phyloP scores from a whole-genome alignment of 1,284 basidiomycete species.

The Phaffia rhodozyma region DNA sequence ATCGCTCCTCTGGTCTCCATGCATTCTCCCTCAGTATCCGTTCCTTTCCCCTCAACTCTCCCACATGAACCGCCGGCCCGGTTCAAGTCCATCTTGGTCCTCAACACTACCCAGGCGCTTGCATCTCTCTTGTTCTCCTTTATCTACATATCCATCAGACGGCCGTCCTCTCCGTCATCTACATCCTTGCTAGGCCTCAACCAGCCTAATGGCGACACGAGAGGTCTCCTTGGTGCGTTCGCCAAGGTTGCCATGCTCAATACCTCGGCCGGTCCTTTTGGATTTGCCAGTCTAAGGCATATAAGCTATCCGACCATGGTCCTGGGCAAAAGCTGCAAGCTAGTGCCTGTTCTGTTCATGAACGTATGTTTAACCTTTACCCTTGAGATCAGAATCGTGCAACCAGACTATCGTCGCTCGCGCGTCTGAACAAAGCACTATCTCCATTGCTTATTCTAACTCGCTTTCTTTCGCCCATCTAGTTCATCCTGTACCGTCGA shows the following conservation, averaged over 20 bases:
- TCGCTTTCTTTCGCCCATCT: background rate
- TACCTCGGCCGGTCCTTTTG: slow-evolving; percentile 83
- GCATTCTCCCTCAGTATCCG: slow-evolving; percentile 48
- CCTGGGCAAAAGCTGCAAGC: slow-evolving; percentile 96
- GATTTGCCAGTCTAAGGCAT: slow-evolving; percentile 84
- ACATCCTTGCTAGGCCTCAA: background rate
- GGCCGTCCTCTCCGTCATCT: slow-evolving; percentile 23
- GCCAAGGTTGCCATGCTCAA: slow-evolving; percentile 75
- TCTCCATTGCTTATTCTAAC: background rate
- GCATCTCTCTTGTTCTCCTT: slow-evolving; percentile 68
- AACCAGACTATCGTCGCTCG: no score
- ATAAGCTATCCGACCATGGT: slow-evolving; percentile 99
- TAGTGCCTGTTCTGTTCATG: slow-evolving; percentile 92
- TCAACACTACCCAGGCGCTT: slow-evolving; percentile 76
- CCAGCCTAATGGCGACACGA: no score
- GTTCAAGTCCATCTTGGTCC: slow-evolving; percentile 46
- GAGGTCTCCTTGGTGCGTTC: background rate
- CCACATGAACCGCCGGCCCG: slow-evolving; percentile 16
- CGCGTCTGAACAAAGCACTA: background rate
- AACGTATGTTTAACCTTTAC: slow-evolving; percentile 44
- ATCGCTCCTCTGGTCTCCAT: background rate
- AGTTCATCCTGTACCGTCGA: slow-evolving; percentile 51
- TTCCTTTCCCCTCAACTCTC: slow-evolving; percentile 61
- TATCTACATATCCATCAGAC: slow-evolving; percentile 60
- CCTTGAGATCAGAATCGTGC: no score